These are phyloP conservation scores for Boletellus emodensis DNA, from an alignment of 768 basidiomycete genomes.

Conservation along the genomic window DNA sequence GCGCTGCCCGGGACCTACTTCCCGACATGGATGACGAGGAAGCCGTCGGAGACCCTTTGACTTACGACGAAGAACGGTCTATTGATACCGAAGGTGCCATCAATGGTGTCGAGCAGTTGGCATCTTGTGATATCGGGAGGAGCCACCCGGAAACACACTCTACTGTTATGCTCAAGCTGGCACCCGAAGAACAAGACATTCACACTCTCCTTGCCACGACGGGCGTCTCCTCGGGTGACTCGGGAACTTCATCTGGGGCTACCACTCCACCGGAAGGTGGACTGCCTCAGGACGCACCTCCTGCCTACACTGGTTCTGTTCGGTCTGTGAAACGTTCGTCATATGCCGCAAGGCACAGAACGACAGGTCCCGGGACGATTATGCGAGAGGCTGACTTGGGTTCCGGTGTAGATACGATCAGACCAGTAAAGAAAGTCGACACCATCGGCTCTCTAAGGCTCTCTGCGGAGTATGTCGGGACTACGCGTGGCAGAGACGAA, in stretches of 20 bases:
- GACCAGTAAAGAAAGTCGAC: slow-evolving; percentile 92
- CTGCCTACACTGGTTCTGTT: slow-evolving; percentile 70
- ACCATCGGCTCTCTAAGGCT: slow-evolving; percentile 68
- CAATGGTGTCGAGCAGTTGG: slow-evolving; percentile 55
- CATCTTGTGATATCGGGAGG: slow-evolving; percentile 40
- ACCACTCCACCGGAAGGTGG: slow-evolving; percentile 32
- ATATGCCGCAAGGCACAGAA: slow-evolving; percentile 68
- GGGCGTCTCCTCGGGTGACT: slow-evolving; percentile 40
- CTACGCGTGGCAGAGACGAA: slow-evolving; percentile 51
- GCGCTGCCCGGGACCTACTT: slow-evolving; percentile 65
- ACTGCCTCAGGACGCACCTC: slow-evolving; percentile 54
- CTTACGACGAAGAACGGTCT: slow-evolving; percentile 48
- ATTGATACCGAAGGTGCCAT: slow-evolving; percentile 62
- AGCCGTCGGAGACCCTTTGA: slow-evolving; percentile 33
- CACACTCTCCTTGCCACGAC: slow-evolving; percentile 37
- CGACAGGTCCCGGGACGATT: slow-evolving; percentile 64
- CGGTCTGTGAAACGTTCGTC: slow-evolving; percentile 66
- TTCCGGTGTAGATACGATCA: slow-evolving; percentile 83
- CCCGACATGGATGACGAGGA: slow-evolving; percentile 59
- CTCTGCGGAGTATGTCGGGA: slow-evolving; percentile 81
- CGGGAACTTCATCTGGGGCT: slow-evolving; percentile 33
- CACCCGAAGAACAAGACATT: slow-evolving; percentile 39
- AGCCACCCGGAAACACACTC: slow-evolving; percentile 60
- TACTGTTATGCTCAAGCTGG: slow-evolving; percentile 62
- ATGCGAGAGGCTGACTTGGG: slow-evolving; percentile 82